Conservation (phyloP, 2,329 filamentous ascomycete genomes). For the Cercospora zeina region DNA sequence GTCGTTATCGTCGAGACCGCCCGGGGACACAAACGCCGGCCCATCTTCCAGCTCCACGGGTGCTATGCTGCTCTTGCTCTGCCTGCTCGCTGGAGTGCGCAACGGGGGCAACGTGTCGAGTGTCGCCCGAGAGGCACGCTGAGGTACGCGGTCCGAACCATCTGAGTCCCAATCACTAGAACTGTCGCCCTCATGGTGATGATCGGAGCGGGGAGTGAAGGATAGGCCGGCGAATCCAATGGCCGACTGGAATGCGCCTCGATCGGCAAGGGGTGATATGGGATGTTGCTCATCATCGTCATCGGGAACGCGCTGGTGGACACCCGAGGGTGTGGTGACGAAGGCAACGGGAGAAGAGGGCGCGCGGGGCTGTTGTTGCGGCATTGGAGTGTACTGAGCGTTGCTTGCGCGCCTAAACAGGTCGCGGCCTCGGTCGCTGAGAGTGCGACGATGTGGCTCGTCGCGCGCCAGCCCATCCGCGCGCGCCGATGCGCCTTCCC, state of each 20-base stretch:
- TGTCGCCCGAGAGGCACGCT: conserved; percentile 24
- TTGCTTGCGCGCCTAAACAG: conserved; percentile 39
- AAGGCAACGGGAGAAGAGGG: conserved; percentile 36
- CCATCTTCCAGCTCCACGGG: conserved; percentile 54
- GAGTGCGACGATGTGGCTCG: conserved; percentile 46
- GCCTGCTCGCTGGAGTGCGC: conserved; percentile 29
- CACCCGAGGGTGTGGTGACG: conserved; percentile 43
- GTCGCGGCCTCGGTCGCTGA: conserved; percentile 52
- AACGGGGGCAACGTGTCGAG: conserved; percentile 36
- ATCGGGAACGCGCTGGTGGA: conserved; percentile 36
- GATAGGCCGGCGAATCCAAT: conserved; percentile 51
- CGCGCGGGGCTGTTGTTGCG: conserved; percentile 52
- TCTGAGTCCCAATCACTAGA: conserved; percentile 26
- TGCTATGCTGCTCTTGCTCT: conserved; percentile 39
- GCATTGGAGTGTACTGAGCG: conserved; percentile 53
- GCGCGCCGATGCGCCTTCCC: conserved; percentile 17
- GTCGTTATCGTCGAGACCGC: conserved; percentile 49
- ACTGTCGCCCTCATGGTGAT: conserved; percentile 7
- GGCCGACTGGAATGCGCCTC: conserved; percentile 51
- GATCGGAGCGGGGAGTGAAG: conserved; percentile 36
- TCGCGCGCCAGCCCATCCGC: conserved; percentile 35
- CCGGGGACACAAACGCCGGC: conserved; percentile 56
- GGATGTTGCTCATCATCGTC: conserved; percentile 38
- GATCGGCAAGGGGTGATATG: conserved; percentile 49
- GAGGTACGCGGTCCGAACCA: conserved; percentile 22